Evolutionary conservation across 148 eudicot genomes (phyloP), one percentile per base, ranked within the genome.

Genomic region (Diospyros kaki): DNA sequence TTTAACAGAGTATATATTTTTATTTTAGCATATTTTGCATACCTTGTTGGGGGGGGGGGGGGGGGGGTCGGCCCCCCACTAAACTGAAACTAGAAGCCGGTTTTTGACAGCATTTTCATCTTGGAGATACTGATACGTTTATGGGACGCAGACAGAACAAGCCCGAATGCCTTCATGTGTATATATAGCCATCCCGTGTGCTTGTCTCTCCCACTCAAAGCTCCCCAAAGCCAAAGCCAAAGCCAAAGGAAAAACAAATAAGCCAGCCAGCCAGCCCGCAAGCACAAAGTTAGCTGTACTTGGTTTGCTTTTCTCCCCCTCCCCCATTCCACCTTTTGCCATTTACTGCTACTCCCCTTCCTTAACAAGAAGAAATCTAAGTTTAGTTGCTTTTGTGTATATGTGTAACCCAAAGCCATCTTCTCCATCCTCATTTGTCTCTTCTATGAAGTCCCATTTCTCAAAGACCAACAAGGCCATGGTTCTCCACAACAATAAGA

Each of bases 371-470:
- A 28, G 28, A 28, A 28, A 28, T 17, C 40, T 52, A 6, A 42
- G 38, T n/a, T 18, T 18, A 76, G 70, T 56, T 56, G 28, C 43
- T 54, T 46, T 10, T 17, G 9, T 64, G 77, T 67, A 54, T 73
- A 83, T 89, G 92, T 85, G 91, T 69, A 87, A 82, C 78, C 73
- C 84, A 63, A 87, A 85, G 56, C 82, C 86, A 42, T 80, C 89
- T 71, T 82, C 90, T 65, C 78, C 87, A 44, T 74, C 77, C 66
- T 72, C 88, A 59, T 75, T 78, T 70, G 78, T 81, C 58, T 74
- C 89, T 66, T 75, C 85, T 70, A 76, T 79, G 46, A 86, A 89
- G 83, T 74, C 79, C 79, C 89, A 79, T 59, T 69, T 77, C 67
- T 66, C 17, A n/a, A 78, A 79, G 54, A 69, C 77, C 77, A 72